These are phyloP conservation scores for Nakaseomyces glabratus DNA, from an alignment of 1,139 yeast species.

Conservation along the genomic window DNA sequence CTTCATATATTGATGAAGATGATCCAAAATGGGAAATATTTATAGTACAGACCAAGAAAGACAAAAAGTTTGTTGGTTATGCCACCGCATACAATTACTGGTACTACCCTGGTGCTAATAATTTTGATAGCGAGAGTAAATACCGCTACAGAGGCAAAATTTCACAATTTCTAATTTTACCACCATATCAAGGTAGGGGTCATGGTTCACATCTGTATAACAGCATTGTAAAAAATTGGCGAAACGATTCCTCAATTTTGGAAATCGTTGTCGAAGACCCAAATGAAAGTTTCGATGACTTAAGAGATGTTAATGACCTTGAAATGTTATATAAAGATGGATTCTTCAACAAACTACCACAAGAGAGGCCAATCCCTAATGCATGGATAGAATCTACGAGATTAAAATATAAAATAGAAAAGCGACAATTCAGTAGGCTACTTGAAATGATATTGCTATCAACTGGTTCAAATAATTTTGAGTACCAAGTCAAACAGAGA, in stretches of 20 bases:
- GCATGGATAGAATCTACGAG: conserved; percentile 38
- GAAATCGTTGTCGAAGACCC: conserved; percentile 95
- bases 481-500: conserved; percentile 62
- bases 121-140: conserved; percentile 42
- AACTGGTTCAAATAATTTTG: conserved; percentile 28
- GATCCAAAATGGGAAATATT: conserved; percentile 69
- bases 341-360: conserved; percentile 23
- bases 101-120: conserved; percentile 51
- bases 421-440: conserved; percentile 68
- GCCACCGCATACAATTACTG: conserved; percentile 80
- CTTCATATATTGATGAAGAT: conserved; percentile 68
- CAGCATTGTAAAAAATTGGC: conserved; percentile 47
- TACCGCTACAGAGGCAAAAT: conserved; percentile 58
- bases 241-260: conserved; percentile 41
- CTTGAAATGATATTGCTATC: conserved; percentile 65
- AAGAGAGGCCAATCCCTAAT: conserved; percentile 17
- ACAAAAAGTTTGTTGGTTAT: conserved; percentile 56
- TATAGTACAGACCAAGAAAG: conserved; percentile 29
- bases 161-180: conserved; percentile 79
- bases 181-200: conserved; percentile 64
- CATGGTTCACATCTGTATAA: conserved; percentile 64
- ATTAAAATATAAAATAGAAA: conserved; percentile 50
- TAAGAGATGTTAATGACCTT: conserved; percentile 78
- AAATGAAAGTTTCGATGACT: conserved; percentile 81
- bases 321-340: conserved; percentile 37